Evolutionary conservation across 176 grass and related monocot genomes (phyloP).

Genomic region (Otatea glauca): DNA sequence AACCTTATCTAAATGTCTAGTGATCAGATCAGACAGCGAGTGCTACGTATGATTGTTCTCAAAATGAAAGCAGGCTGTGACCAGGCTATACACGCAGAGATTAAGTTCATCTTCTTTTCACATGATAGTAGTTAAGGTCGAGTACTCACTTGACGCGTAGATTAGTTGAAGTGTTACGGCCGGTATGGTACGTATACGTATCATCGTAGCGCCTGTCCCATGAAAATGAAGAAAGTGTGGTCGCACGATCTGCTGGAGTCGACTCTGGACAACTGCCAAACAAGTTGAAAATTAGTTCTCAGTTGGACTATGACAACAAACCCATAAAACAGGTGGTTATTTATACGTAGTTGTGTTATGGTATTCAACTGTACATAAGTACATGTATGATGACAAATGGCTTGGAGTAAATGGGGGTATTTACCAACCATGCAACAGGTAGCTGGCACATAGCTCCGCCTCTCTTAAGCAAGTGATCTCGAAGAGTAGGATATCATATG

Average conservation of each 20-base stretch:
- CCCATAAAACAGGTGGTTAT: neutral
- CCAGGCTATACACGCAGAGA: neutral
- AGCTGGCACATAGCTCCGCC: constrained; percentile 6
- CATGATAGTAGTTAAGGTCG: constrained; percentile 18
- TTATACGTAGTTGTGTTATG: neutral
- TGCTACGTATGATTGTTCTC: constrained; percentile 10
- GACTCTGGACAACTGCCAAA: neutral
- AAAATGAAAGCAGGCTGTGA: neutral
- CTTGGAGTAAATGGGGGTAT: constrained; percentile 20
- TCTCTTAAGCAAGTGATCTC: constrained; percentile 41
- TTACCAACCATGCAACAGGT: constrained; percentile 34
- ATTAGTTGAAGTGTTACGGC: neutral
- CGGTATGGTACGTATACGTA: neutral
- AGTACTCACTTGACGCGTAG: neutral
- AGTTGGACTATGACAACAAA: neutral
- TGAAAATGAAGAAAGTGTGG: neutral
- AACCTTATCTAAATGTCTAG: constrained; percentile 18
- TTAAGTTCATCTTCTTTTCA: neutral
- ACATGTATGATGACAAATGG: constrained; percentile 12
- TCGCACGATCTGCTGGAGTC: neutral
- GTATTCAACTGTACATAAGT: neutral
- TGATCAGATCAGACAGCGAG: neutral
- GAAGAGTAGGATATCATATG: constrained; percentile 35
- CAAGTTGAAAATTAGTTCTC: neutral
- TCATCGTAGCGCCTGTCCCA: neutral